Evolutionary conservation across 108 stramenopile species (phyloP).

Genomic region (Nitzschia sp.): DNA sequence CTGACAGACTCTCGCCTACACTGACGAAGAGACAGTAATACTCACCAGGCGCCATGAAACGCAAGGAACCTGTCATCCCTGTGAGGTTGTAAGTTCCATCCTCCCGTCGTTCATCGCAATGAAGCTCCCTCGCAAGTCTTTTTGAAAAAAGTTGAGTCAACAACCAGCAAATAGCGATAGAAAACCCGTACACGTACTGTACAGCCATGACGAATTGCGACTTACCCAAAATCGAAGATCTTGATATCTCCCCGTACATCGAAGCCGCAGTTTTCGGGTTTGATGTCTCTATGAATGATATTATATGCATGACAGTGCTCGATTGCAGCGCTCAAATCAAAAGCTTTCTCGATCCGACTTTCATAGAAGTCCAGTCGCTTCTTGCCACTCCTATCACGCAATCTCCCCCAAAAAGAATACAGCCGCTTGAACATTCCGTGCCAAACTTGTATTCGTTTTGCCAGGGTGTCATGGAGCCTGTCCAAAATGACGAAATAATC

Average conservation of each 20-base stretch:
- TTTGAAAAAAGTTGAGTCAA: too few species aligned
- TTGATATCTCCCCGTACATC: conserved; percentile 39
- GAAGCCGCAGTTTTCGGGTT: conserved; percentile 44
- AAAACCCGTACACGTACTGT: too few species aligned
- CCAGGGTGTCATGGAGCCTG: conserved; percentile 62
- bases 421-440: conserved; percentile 29
- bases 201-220: too few species aligned
- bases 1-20: background rate
- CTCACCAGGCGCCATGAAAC: background rate
- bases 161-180: too few species aligned
- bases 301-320: conserved; percentile 37
- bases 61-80: background rate
- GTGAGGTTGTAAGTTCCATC: background rate
- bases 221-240: conserved; percentile 65
- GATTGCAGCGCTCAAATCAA: conserved; percentile 41
- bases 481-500: conserved; percentile 71
- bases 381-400: background rate
- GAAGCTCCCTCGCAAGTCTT: background rate
- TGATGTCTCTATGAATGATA: conserved; percentile 43
- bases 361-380: conserved; percentile 32
- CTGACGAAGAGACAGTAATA: background rate
- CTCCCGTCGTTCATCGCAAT: background rate
- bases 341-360: conserved; percentile 38
- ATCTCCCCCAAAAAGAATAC: background rate
- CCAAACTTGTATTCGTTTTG: conserved; percentile 61